Base-by-base conservation (phyloP, 2,329 filamentous ascomycete species). In the Aspergillus melleus region DNA sequence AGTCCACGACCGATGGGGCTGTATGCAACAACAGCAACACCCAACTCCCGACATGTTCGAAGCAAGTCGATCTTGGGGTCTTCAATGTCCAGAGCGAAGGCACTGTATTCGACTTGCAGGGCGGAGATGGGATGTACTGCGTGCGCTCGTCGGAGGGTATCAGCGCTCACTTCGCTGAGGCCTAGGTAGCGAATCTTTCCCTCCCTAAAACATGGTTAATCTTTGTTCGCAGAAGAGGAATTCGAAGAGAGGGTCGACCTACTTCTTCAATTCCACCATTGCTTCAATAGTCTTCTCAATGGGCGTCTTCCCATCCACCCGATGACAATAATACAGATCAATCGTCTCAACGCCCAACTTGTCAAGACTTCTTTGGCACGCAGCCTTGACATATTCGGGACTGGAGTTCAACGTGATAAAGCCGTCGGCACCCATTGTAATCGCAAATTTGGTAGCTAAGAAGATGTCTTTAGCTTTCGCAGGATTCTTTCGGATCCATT, bases 1-100 rank as follows among this genome's bases (percentile, higher is more conserved):
- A 88, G 72, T 10, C 86, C 86, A 1, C 85, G 79, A 2, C 85
- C 85, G 2, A 89, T 79, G 2, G 86, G 86, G 16, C 80, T 82
- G 72, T 86, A 88, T 2, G 84, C 81, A 2, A 89, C 79, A 6
- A 85, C 74, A 0, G 83, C 76, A 2, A 86, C 76, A 1, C 85
- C 86, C 2, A 89, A 80, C 67, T 88, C 84, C 2, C 80, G 76
- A n/a, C 80, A 83, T 0, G 85, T 85, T 29, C 77, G 72, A 1
- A 88, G 74, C 1, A 89, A 73, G 24, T 79, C 70, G 0, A 79
- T 81, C 46, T 77, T 71, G 0, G 75, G 69, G 4, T 74, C 70
- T 66, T 84, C 82, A 59, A 83, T 81, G 14, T 81, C 80, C 0
- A 78, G 72, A 3, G 74, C 72, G 61, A 84, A 84, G 0, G 78